Base-by-base conservation (phyloP, 2,329 filamentous ascomycete genomes). In the Nothopassalora personata region DNA sequence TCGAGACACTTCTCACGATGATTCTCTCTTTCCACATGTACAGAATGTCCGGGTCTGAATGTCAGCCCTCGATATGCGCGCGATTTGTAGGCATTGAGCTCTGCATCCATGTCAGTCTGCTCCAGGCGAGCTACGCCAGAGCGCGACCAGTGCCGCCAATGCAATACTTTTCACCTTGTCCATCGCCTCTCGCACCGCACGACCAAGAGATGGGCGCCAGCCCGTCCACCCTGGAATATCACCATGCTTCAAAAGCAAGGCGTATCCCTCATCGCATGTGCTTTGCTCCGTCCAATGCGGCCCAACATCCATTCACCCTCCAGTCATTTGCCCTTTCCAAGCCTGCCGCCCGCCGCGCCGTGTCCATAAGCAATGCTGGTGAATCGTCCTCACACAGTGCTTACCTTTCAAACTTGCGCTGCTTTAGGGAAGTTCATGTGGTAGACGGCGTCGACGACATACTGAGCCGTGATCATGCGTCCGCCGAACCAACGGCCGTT, bases 381-480 rank as follows among this genome's bases (percentile, higher is more conserved):
- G 8, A 5, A 4, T 49, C 46, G n/a, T 49, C 10, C 11, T 19
- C 13, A 9, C 15, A 33, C 33, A 10, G 50, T 54, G 46, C 56
- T 19, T 58, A 53, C 56, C 49, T 28, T 55, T 18, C 56, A 64
- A 51, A 62, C 60, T 49, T 67, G 68, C 36, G 64, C 60, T 6
- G 72, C 71, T 60, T 71, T 70, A 10, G 72, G 72, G 51, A 72
- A 74, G 61, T 69, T 73, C 66, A 70, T 71, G 63, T 71, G 94
- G 86, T 97, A 99, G 79, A 99, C 91, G 72, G 93, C 93, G 77
- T 99, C 94, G 75, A 97, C 93, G 78, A 99, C 91, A 75, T 92
- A 94, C 66, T 91, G 89, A 69, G 93, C 94, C 74, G 89, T 93
- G 75, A 99, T 96, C 81, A 90, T 91, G 71, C 87, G 86, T 71